phyloP scores from a whole-genome alignment of 805 yeast species.

The Hanseniaspora lindneri region DNA sequence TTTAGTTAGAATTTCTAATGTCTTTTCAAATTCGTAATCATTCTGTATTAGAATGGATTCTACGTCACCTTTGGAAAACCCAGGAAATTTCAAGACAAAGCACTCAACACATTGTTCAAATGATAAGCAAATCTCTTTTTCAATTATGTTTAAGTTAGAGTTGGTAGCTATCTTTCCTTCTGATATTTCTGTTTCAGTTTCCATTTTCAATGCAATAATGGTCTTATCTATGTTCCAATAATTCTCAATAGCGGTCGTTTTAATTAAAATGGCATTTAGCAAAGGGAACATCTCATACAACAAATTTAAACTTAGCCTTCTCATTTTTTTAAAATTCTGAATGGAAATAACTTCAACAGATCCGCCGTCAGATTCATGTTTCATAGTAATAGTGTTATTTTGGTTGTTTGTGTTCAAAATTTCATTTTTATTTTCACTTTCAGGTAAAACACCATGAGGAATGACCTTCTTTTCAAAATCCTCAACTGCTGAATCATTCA shows the following conservation, averaged over 20 bases:
- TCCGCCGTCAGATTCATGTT: neutral
- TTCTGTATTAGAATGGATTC: slow-evolving; percentile 1
- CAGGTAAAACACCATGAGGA: too few species aligned
- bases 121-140: neutral
- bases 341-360: slow-evolving; percentile 10
- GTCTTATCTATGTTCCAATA: slow-evolving; percentile 9
- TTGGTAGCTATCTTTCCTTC: neutral
- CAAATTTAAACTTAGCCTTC: neutral
- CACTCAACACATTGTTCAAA: neutral
- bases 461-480: too few species aligned
- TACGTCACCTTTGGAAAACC: neutral
- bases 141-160: neutral
- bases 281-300: neutral
- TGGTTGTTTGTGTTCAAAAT: too few species aligned
- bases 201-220: neutral
- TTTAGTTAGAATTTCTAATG: neutral
- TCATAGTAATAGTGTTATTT: too few species aligned
- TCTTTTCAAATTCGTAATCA: neutral
- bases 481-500: neutral
- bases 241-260: neutral
- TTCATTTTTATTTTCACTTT: too few species aligned
- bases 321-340: slow-evolving; percentile 9
- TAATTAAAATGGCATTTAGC: neutral
- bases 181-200: neutral
- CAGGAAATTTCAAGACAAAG: neutral